Percentiles rank a stretch among this genome's conserved stretches.
Conservation (phyloP, 2,329 filamentous ascomycete genomes). For the Cercospora berteroae region DNA sequence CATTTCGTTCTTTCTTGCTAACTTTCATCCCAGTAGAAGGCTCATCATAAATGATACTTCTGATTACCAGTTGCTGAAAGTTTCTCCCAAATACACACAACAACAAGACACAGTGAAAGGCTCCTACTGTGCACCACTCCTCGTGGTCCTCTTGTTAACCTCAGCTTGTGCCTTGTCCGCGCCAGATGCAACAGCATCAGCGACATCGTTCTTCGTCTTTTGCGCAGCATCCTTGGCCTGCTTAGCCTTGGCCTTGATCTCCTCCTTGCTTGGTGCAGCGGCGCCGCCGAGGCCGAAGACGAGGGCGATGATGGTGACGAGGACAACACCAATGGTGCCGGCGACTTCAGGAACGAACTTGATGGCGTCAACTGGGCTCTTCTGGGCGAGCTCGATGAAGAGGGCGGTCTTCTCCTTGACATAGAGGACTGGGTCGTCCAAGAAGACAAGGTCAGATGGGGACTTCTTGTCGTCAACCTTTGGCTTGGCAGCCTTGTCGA, state of each 20-base stretch:
- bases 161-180: slow-evolving; percentile 74
- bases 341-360: slow-evolving; percentile 91
- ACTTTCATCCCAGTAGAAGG: background rate
- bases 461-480: slow-evolving; percentile 60
- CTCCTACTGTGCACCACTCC: slow-evolving; percentile 24
- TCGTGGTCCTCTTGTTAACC: slow-evolving; percentile 53
- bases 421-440: slow-evolving; percentile 83
- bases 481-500: slow-evolving; percentile 80
- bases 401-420: slow-evolving; percentile 90
- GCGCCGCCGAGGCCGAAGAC: slow-evolving; percentile 62
- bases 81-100: background rate
- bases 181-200: slow-evolving; percentile 59
- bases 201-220: slow-evolving; percentile 67
- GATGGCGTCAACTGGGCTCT: slow-evolving; percentile 78
- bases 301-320: slow-evolving; percentile 68
- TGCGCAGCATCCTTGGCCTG: slow-evolving; percentile 71
- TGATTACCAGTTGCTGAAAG: background rate
- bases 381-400: slow-evolving; percentile 80
- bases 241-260: slow-evolving; percentile 70
- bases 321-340: slow-evolving; percentile 69
- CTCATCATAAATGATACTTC: background rate
- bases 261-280: slow-evolving; percentile 61
- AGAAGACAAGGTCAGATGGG: slow-evolving; percentile 77
- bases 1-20: background rate
- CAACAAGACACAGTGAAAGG: background rate